These are phyloP conservation scores for Acanthamoeba sp. DNA, from an alignment of 208 protist species.

Conservation along the genomic window DNA sequence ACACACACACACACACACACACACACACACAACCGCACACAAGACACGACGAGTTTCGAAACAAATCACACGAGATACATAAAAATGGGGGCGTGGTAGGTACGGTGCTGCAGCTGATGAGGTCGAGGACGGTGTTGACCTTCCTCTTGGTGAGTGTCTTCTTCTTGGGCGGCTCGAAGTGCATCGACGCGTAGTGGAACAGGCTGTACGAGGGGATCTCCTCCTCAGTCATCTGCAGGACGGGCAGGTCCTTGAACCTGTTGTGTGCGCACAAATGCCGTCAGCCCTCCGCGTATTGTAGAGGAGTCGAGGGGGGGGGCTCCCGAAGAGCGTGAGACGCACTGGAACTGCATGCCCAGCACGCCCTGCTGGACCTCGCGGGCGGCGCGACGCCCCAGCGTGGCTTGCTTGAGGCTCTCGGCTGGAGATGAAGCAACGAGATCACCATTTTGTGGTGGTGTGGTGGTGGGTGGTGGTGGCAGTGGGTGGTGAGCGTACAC, in stretches of 20 bases:
- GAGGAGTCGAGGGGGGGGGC: no score
- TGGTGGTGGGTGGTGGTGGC: not conserved
- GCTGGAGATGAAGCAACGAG: not conserved
- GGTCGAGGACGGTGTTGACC: not conserved
- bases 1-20: no score
- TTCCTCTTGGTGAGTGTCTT: not conserved
- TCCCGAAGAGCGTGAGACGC: no score
- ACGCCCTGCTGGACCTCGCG: not conserved
- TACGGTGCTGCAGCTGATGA: not conserved
- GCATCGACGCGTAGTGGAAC: not conserved
- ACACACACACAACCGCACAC: no score
- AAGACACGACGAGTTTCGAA: no score
- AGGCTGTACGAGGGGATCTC: constrained; percentile 33
- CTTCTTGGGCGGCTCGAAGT: constrained; percentile 22
- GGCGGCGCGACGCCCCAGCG: not conserved
- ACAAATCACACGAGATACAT: no score
- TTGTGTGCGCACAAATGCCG: no score
- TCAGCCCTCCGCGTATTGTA: not conserved
- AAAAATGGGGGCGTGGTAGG: not conserved
- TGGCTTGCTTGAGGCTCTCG: not conserved
- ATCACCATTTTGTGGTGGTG: not conserved
- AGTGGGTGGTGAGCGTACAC: not conserved
- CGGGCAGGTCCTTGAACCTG: constrained; percentile 29
- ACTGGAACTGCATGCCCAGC: not conserved
- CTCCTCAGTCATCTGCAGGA: constrained; percentile 55